A percentile compares a stretch with the other conserved stretches of the same genome.
These are phyloP conservation scores for Helicostylum pulchrum DNA, from an alignment of 192 early-diverging fungal species.

Conservation along the genomic window DNA sequence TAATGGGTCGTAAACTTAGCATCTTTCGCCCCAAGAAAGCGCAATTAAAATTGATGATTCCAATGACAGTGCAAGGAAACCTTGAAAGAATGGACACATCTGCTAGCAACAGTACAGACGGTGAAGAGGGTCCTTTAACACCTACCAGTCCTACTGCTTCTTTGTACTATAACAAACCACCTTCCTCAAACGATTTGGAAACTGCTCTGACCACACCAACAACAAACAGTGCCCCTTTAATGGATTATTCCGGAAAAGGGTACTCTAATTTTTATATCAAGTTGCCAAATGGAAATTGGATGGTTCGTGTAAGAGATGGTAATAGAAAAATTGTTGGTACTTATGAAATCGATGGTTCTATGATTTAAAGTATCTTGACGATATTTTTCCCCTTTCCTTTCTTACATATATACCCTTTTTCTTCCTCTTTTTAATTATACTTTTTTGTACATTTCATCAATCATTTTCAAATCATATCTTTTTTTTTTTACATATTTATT, in stretches of 20 bases:
- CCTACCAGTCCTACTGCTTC: not conserved
- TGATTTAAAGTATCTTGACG: conserved; percentile 21
- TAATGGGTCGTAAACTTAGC: conserved; percentile 10
- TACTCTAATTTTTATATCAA: conserved; percentile 39
- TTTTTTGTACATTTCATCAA: no score
- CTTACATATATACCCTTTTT: no score
- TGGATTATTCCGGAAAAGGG: conserved; percentile 13
- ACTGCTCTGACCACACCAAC: not conserved
- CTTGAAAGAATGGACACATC: not conserved
- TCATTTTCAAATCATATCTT: no score
- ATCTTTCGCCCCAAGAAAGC: conserved; percentile 4
- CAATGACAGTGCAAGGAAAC: not conserved
- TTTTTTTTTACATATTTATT: no score
- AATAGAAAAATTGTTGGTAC: conserved; percentile 35
- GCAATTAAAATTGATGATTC: conserved; percentile 1
- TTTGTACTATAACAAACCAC: not conserved
- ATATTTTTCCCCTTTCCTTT: no score
- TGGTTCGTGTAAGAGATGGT: conserved; percentile 27
- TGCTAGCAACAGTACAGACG: not conserved
- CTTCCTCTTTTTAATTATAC: no score
- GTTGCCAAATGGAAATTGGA: conserved; percentile 35
- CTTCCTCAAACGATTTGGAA: not conserved
- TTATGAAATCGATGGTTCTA: conserved; percentile 31
- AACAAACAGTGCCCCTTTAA: not conserved
- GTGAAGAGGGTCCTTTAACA: not conserved